Evolutionary conservation across 208 protist species (phyloP).

Genomic region (Crithidia expoeki): DNA sequence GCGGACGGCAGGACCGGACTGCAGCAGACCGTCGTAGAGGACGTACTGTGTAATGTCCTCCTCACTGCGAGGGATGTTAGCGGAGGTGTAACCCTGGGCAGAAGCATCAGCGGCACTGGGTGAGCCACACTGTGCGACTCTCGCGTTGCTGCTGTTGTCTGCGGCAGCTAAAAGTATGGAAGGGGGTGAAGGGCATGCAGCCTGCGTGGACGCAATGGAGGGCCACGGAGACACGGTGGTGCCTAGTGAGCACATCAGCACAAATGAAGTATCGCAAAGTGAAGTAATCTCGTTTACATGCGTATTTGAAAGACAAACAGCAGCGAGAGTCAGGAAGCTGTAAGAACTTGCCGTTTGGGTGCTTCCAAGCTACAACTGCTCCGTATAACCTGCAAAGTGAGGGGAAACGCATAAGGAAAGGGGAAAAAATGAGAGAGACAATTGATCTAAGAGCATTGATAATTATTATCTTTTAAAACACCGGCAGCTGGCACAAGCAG

Average conservation of each 20-base stretch:
- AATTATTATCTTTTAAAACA: too few relatives aligned
- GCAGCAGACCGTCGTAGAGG: constrained; percentile 48
- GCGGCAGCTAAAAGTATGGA: neutral
- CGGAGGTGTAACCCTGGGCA: neutral
- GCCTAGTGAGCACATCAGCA: neutral
- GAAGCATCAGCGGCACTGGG: neutral
- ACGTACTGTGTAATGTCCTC: constrained; percentile 39
- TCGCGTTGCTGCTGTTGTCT: neutral
- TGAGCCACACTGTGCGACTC: too few relatives aligned
- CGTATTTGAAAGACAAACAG: neutral
- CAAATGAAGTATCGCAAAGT: neutral
- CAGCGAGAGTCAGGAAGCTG: neutral
- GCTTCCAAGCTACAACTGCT: too few relatives aligned
- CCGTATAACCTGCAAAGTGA: too few relatives aligned
- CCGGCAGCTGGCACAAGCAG: too few relatives aligned
- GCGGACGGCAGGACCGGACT: constrained; percentile 5
- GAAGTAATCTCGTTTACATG: neutral
- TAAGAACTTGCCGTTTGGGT: too few relatives aligned
- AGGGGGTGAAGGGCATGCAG: neutral
- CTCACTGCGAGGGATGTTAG: constrained; percentile 9
- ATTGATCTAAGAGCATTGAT: too few relatives aligned
- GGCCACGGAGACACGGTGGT: neutral
- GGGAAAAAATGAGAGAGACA: too few relatives aligned
- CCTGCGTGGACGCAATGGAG: neutral
- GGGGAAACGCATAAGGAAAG: too few relatives aligned